Base-by-base conservation (phyloP, 108 stramenopile genomes). In the Conticribra guillardii region DNA sequence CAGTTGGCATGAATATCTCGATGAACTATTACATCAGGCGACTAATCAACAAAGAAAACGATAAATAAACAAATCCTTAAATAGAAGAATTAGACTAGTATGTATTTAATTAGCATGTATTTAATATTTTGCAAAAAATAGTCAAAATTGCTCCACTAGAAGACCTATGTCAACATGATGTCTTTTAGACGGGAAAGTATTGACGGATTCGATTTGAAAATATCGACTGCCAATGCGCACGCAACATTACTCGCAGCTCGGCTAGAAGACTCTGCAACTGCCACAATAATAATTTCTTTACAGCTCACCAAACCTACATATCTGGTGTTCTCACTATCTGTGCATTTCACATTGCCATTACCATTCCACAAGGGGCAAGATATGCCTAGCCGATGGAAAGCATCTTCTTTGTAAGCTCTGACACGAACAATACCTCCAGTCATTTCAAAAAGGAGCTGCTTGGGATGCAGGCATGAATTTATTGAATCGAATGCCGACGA, bases 391-490 rank as follows among this genome's bases (percentile, higher is more conserved):
- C 51, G 0, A 41, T 49, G 23, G 19, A 37, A 41, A 9, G 17
- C 54, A 2, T 71, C 69, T 27, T 37, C 29, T 53, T 54, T 54
- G 41, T 62, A 54, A n/a, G 66, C 66, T 19, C 66, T 41, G 14
- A 67, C 66, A 34, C 54, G 54, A 46, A 67, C 66, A 52, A 82
- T 23, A 30, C 70, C 69, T 24, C 77, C 79, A 19, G 59, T 45
- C 51, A 71, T 50, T 50, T 83, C 80, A 34, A 73, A 71, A 0
- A 87, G 31, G 26, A 55, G 53, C 31, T 82, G 76, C 44, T 82
- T 87, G 21, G 85, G 85, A 28, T 87, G 82, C 23, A 79, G 34
- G 37, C 32, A 23, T 30, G 47, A 19, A 22, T 18, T 53, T 22
- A 64, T 56, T 37, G 19, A 69, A 28, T 28, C 37, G 1, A 44